phyloP scores from a whole-genome alignment of 179 eudicot genomes.

The Silene coronaria region DNA sequence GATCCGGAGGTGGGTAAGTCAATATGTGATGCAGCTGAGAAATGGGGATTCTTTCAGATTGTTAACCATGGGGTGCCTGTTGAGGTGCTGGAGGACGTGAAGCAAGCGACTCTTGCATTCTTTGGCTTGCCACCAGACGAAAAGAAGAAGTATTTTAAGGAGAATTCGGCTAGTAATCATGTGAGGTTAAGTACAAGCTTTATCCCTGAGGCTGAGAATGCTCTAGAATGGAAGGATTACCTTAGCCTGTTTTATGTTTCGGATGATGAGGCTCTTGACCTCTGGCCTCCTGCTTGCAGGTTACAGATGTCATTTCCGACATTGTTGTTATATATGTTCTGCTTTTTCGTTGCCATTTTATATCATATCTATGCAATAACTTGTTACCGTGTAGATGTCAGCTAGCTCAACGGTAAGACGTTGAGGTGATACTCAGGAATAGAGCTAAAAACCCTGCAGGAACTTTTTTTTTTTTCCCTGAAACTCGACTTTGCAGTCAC shows the following conservation, averaged over 20 bases:
- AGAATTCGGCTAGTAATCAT: constrained; percentile 35
- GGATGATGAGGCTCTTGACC: constrained; percentile 28
- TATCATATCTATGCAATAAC: too few species aligned
- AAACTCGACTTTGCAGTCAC: too few species aligned
- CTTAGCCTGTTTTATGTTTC: constrained; percentile 42
- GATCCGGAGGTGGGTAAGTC: constrained; percentile 27
- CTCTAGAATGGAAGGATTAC: constrained; percentile 58
- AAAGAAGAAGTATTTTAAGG: constrained; percentile 39
- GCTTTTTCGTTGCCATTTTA: too few species aligned
- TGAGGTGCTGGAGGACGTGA: constrained; percentile 39
- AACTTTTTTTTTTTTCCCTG: background rate
- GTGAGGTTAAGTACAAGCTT: constrained; percentile 42
- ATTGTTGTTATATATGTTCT: too few species aligned
- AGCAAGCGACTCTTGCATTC: constrained; percentile 32
- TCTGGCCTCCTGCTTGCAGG: constrained; percentile 50
- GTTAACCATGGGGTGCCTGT: constrained; percentile 45
- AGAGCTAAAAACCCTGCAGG: too few species aligned
- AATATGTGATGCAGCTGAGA: constrained; percentile 39
- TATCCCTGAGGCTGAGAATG: constrained; percentile 40
- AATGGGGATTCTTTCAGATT: constrained; percentile 44
- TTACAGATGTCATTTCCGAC: background rate
- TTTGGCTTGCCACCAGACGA: constrained; percentile 37
- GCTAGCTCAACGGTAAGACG: too few species aligned
- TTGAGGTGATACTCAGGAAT: too few species aligned
- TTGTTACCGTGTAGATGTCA: too few species aligned